phyloP scores from a whole-genome alignment of 164 flowering plant species.

The Pachysandra terminalis region DNA sequence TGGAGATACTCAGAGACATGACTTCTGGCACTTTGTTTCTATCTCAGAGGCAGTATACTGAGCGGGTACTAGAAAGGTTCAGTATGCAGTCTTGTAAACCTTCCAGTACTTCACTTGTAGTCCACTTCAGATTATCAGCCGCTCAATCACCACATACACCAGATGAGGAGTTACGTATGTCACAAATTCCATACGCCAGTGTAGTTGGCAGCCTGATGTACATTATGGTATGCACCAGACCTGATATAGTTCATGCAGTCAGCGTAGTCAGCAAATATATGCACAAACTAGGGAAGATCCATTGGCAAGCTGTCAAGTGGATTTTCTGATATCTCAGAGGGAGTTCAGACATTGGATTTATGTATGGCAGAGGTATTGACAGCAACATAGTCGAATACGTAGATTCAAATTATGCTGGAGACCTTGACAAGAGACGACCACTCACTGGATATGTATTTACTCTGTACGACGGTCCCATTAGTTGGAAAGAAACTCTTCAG shows the following conservation, averaged over 20 bases:
- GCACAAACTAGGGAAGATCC: not conserved
- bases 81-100: too few species aligned
- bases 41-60: too few species aligned
- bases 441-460: slow-evolving; percentile 2
- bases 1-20: too few species aligned
- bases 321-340: not conserved
- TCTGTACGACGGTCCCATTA: not conserved
- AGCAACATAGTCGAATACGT: not conserved
- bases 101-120: not conserved
- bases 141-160: too few species aligned
- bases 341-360: not conserved
- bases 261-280: not conserved
- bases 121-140: not conserved
- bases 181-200: not conserved
- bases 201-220: not conserved
- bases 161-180: not conserved
- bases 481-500: not conserved
- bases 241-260: not conserved
- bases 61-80: too few species aligned
- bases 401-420: slow-evolving; percentile 1
- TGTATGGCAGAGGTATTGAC: not conserved
- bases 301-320: slow-evolving; percentile 7
- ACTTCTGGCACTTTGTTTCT: too few species aligned
- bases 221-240: not conserved
- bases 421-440: not conserved